phyloP scores from a whole-genome alignment of 2,329 filamentous ascomycete species.

The Colletotrichum graminicola region DNA sequence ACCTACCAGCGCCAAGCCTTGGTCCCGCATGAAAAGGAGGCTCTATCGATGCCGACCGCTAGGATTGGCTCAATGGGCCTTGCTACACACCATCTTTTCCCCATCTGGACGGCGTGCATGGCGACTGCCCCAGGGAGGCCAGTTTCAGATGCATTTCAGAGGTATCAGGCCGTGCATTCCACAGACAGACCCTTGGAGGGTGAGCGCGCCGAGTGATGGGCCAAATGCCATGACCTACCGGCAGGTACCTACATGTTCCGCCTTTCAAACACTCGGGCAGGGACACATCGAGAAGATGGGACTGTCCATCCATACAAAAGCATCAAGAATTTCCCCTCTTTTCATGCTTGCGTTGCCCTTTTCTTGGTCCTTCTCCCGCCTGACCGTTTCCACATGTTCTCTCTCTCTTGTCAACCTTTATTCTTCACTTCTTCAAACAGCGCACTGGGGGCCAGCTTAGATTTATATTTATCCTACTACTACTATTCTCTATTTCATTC shows the following conservation, averaged over 20 bases:
- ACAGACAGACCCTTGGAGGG: conserved; percentile 15
- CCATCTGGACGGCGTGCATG: conserved; percentile 44
- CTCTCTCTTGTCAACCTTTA: conserved; percentile 11
- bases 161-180: conserved; percentile 44
- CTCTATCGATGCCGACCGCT: conserved; percentile 23
- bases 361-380: conserved; percentile 35
- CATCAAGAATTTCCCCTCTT: conserved; percentile 37
- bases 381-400: conserved; percentile 22
- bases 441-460: conserved; percentile 42
- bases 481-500: conserved; percentile 30
- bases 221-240: conserved; percentile 27
- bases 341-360: conserved; percentile 38
- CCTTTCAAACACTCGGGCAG: conserved; percentile 37
- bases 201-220: conserved; percentile 35
- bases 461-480: conserved; percentile 27
- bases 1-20: conserved; percentile 28
- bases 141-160: conserved; percentile 55
- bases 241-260: conserved; percentile 38
- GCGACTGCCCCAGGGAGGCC: conserved; percentile 46
- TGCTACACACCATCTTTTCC: conserved; percentile 39
- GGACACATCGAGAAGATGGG: conserved; percentile 27
- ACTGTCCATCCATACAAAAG: conserved; percentile 40
- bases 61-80: conserved; percentile 42
- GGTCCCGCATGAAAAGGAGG: conserved; percentile 24
- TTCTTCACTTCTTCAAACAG: conserved; percentile 38